A percentile compares a stretch with the other conserved stretches of the same genome.
Evolutionary conservation across 495 filamentous ascomycete genomes (phyloP).

Genomic region (Trichoderma reesei): DNA sequence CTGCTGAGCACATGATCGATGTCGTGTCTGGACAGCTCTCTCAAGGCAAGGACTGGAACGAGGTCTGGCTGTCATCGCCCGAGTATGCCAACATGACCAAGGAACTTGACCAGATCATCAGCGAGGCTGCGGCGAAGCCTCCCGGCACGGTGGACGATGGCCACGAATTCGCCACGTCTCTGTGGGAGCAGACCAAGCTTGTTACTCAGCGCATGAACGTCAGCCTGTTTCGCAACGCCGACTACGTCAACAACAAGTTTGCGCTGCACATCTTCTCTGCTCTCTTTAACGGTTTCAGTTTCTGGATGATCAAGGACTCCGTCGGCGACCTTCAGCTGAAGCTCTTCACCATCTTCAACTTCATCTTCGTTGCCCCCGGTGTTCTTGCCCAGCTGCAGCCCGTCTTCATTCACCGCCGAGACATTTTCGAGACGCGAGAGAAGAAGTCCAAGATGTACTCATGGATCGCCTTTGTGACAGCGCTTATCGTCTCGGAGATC

Average conservation of each 20-base stretch:
- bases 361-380: constrained; percentile 65
- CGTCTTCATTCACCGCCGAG: constrained; percentile 71
- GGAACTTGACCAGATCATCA: constrained; percentile 64
- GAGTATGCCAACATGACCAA: constrained; percentile 55
- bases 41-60: constrained; percentile 65
- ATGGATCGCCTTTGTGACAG: constrained; percentile 75
- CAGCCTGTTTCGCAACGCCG: constrained; percentile 70
- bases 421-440: constrained; percentile 69
- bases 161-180: constrained; percentile 33
- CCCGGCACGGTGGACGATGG: constrained; percentile 33
- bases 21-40: constrained; percentile 50
- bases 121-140: constrained; percentile 12
- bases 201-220: constrained; percentile 57
- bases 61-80: constrained; percentile 63
- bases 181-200: constrained; percentile 33
- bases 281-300: constrained; percentile 79
- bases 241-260: constrained; percentile 62
- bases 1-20: constrained; percentile 82
- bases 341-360: constrained; percentile 69
- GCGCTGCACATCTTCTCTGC: constrained; percentile 44
- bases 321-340: constrained; percentile 68
- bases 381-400: constrained; percentile 65
- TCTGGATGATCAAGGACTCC: constrained; percentile 63
- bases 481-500: constrained; percentile 67
- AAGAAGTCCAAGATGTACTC: constrained; percentile 70